A percentile compares a stretch with the other conserved stretches of the same genome.
These are phyloP conservation scores for Melastoma malabathricum DNA, from an alignment of 345 rosid genomes.

Conservation along the genomic window DNA sequence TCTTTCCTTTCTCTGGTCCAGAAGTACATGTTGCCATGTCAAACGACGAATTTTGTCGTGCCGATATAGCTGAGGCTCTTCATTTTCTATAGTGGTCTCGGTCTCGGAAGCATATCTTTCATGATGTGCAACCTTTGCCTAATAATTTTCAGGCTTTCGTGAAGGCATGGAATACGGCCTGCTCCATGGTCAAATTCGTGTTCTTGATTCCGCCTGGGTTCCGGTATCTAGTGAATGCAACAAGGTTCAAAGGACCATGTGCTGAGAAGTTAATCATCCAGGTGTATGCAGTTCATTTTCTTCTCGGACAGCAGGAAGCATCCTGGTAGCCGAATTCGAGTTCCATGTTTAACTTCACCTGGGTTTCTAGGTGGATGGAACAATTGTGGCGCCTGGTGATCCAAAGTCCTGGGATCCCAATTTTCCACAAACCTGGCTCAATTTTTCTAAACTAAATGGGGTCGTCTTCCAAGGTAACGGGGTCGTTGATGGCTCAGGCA, in stretches of 20 bases:
- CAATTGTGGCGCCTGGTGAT: slow-evolving; percentile 78
- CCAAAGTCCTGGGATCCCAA: slow-evolving; percentile 80
- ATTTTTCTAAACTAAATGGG: slow-evolving; percentile 61
- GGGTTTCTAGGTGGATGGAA: slow-evolving; percentile 76
- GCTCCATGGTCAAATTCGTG: slow-evolving; percentile 51
- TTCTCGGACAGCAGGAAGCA: not conserved
- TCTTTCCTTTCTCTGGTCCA: no score
- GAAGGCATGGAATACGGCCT: slow-evolving; percentile 67
- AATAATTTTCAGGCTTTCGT: slow-evolving; percentile 42
- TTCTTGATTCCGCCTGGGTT: slow-evolving; percentile 69
- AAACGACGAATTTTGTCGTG: no score
- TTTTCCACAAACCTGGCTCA: slow-evolving; percentile 62
- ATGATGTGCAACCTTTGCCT: not conserved
- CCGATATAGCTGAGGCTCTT: no score
- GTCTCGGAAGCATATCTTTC: no score
- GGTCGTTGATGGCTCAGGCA: slow-evolving; percentile 89
- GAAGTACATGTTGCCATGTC: no score
- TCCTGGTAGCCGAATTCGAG: not conserved
- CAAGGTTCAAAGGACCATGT: slow-evolving; percentile 81
- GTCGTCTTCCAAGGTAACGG: slow-evolving; percentile 77
- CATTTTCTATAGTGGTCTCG: no score
- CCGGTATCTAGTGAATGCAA: slow-evolving; percentile 64
- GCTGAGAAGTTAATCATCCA: slow-evolving; percentile 53
- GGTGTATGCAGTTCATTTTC: slow-evolving; percentile 24
- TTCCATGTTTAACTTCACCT: not conserved